Evolutionary conservation across 2,329 filamentous ascomycete species (phyloP).

Genomic region (Clathrospora elynae): DNA sequence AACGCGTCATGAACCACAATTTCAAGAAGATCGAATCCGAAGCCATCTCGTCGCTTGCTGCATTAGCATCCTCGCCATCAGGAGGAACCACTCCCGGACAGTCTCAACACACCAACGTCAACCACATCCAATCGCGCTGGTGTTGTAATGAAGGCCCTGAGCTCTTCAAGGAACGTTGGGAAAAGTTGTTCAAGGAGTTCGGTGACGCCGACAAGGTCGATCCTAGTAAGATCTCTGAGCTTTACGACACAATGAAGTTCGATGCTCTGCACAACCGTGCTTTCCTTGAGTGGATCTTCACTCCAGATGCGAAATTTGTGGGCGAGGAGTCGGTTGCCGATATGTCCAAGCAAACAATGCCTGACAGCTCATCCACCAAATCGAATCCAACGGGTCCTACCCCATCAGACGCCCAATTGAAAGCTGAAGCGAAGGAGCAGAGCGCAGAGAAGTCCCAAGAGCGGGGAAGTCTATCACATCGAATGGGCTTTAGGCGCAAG

Average conservation of each 20-base stretch:
- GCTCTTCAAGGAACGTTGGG: constrained; percentile 95
- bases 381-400: constrained; percentile 37
- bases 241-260: constrained; percentile 99
- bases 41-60: constrained; percentile 66
- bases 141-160: constrained; percentile 95
- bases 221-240: constrained; percentile 96
- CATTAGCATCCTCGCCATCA: constrained; percentile 31
- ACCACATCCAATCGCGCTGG: constrained; percentile 82
- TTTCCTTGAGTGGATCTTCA: constrained; percentile 97
- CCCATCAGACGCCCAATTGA: constrained; percentile 38
- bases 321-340: constrained; percentile 61
- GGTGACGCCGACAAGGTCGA: constrained; percentile 97
- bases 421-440: constrained; percentile 43
- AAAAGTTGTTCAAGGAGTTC: constrained; percentile 96
- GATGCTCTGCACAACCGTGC: constrained; percentile 95
- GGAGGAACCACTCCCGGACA: constrained; percentile 45
- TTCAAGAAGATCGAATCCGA: constrained; percentile 76
- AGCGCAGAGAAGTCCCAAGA: constrained; percentile 47
- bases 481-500: constrained; percentile 59
- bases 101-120: constrained; percentile 45
- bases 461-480: constrained; percentile 50
- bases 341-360: constrained; percentile 38
- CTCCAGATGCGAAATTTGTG: constrained; percentile 77
- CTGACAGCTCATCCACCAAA: constrained; percentile 33
- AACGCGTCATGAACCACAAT: constrained; percentile 92